These are phyloP conservation scores for Picochlorum sp. DNA, from an alignment of 139 green algal species.

Conservation along the genomic window DNA sequence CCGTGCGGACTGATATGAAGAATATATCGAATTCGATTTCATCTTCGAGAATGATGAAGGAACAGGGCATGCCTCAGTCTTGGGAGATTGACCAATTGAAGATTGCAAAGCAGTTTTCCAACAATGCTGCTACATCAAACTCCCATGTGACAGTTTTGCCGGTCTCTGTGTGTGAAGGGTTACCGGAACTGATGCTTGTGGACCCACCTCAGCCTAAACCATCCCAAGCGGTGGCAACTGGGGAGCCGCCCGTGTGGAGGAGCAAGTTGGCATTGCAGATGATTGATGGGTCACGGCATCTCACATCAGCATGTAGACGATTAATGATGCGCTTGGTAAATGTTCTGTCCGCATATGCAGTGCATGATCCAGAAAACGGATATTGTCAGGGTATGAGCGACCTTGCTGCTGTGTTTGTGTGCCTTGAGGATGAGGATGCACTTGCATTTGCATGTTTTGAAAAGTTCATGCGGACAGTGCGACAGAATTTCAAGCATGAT, in stretches of 20 bases:
- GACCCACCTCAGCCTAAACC: constrained; percentile 1
- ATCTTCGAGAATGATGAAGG: not conserved
- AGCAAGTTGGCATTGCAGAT: constrained; percentile 25
- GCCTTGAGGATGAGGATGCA: constrained; percentile 68
- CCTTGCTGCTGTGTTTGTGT: constrained; percentile 70
- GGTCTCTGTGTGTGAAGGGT: constrained; percentile 17
- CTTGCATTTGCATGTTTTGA: constrained; percentile 81
- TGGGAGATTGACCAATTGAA: not conserved
- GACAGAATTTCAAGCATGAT: constrained; percentile 63
- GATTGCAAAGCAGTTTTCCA: not conserved
- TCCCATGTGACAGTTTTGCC: constrained; percentile 19
- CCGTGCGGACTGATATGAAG: constrained; percentile 39
- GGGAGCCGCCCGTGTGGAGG: constrained; percentile 24
- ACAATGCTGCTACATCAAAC: not conserved
- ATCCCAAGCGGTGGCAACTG: constrained; percentile 3
- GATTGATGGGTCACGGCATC: constrained; percentile 31
- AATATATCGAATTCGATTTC: not conserved
- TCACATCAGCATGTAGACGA: constrained; percentile 23
- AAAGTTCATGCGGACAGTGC: constrained; percentile 57
- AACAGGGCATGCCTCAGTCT: not conserved
- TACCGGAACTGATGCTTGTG: constrained; percentile 33
- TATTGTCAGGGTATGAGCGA: constrained; percentile 90
- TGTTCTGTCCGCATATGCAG: constrained; percentile 72
- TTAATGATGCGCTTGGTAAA: constrained; percentile 50
- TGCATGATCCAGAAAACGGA: constrained; percentile 67